Evolutionary conservation across 2,329 filamentous ascomycete genomes (phyloP), one percentile per base, ranked within the genome.

Genomic region (Pseudogymnoascus sp.): DNA sequence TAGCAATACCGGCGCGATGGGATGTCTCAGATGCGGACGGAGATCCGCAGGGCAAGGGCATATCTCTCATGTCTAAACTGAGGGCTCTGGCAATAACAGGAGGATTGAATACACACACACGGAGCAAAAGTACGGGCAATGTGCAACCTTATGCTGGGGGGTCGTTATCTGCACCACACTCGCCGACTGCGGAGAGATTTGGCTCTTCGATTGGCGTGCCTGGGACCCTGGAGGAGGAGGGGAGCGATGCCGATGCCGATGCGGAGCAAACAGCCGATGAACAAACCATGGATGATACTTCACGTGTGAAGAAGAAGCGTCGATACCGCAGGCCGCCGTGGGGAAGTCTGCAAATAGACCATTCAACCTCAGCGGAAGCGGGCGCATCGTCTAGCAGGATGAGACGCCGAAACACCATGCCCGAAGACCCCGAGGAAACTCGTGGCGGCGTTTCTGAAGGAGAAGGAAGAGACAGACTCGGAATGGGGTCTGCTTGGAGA

Each of bases 191-290:
- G 6, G 71, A 76, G 1, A 78, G 81, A 41, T 71, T 75, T 21
- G 77, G 78, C 31, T 77, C 80, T 57, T 78, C 79, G 64, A 79
- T 85, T 67, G 37, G 37, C 4, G 60, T 61, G 34, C 83, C 83
- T 8, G 79, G 81, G 19, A 84, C 81, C 0, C 74, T 86, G 63
- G 73, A 77, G 65, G 82, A 83, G 65, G 83, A 82, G 67, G 86
- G 85, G 19, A 90, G 86, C 73, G 90, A 93, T 74, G 85, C 81
- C 13, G 88, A 90, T 71, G 87, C 89, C 0, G 91, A 95, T 74
- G 90, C 88, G 1, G 93, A 96, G 73, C 91, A 95, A 73, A 96
- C 92, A 51, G 90, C 87, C 0, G 91, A 92, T 62, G 93, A 96
- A 72, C 82, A 81, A n/a, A 77, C 78, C 16, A 71, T 76, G n/a